Evolutionary conservation across 768 basidiomycete species (phyloP), one percentile per base, ranked within the genome.

Genomic region (Candolleomyces efflorescens): DNA sequence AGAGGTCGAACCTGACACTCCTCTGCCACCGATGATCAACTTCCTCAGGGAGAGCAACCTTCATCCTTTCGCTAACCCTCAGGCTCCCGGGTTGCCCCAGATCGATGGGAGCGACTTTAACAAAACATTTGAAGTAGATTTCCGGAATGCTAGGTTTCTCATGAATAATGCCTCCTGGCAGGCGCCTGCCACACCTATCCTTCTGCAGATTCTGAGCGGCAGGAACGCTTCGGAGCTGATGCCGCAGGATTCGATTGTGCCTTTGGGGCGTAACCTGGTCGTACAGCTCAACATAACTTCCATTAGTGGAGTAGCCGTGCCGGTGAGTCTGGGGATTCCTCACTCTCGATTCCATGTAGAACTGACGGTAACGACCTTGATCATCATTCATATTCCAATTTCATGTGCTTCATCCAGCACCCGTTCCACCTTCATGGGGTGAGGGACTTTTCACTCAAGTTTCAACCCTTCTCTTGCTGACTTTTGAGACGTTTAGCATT

Each of bases 351-450:
- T 32, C 32, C 32, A 11, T 32, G 32, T 32, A 32, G 32, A 32
- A 5, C 32, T 32, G 7, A 32, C 32, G 32, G 32, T 32, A 32
- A 2, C 32, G 11, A 32, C 32, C 5, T 7, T 11, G 7, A 32
- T 32, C 5, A n/a, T n/a, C n/a, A n/a, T n/a, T n/a, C n/a, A n/a
- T n/a, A n/a, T n/a, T n/a, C n/a, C n/a, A n/a, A n/a, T n/a, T n/a
- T n/a, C n/a, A n/a, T n/a, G 11, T 32, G 32, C 32, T 7, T 11
- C 7, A 32, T 48, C 15, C 38, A 73, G 77, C 79, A 80, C 55
- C 78, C 78, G 0, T 74, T 79, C 64, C 79, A 80, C 60, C 60
- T 79, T 55, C 79, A 79, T 53, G 79, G 78, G 1, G 76, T 80
- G 66, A 63, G 76, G 65, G 24, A n/a, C 36, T 23, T 27, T 41